Evolutionary conservation across 2,329 filamentous ascomycete genomes (phyloP), one percentile per base, ranked within the genome.

Genomic region (Nemania abortiva): DNA sequence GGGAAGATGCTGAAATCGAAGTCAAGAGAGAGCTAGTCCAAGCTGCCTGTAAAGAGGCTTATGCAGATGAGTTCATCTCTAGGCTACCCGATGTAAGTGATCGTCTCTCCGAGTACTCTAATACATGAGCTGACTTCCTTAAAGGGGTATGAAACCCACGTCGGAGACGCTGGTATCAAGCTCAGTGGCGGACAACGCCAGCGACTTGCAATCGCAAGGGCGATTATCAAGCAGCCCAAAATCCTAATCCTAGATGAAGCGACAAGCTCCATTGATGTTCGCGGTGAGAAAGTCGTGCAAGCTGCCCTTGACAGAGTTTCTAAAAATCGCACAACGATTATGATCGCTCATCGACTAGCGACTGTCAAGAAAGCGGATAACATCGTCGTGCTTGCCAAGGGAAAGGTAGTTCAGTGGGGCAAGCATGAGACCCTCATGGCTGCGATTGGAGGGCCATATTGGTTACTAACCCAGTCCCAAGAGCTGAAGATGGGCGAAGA

Each of bases 341-440:
- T 90, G 47, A 90, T 92, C 66, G 90, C 90, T 0, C 88, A 90
- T 77, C 22, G 89, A 80, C 81, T 90, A 0, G 88, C 86, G 31
- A 89, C 89, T 0, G 79, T 85, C 39, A 80, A 82, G 59, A 80
- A 80, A 37, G 81, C 81, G 0, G 79, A 82, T 65, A 80, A 81
- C 37, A 82, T 83, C n/a, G 78, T 82, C 5, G 81, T 82, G 20
- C 77, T 83, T 61, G 74, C 77, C 13, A 79, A 91, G 74, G 93
- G 94, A 2, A 82, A 86, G 59, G 87, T 94, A 0, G 85, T 91
- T 7, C 92, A 97, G 77, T 84, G 90, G 75, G 93, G 93, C 0
- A 94, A 87, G 0, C 94, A 97, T 71, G 88, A 93, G 11, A 86
- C 87, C 56, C 85, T 97, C 0, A 84, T 97, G 22, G 79, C 83